A percentile compares a stretch with the other conserved stretches of the same genome.
These are phyloP conservation scores for Pelargonium citronellum DNA, from an alignment of 441 rosid genomes.

Conservation along the genomic window DNA sequence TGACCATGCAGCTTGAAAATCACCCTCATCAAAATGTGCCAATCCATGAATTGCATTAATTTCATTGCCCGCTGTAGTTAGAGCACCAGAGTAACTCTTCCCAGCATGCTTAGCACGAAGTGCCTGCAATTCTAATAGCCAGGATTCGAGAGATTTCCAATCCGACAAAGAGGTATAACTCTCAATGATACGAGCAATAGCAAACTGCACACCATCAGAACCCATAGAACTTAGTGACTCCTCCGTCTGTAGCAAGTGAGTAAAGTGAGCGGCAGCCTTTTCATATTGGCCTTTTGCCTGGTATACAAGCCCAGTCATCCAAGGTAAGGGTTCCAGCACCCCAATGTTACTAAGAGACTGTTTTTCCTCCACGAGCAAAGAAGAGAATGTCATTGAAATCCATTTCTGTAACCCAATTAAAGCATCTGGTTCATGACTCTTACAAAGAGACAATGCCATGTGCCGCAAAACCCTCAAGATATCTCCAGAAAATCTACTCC, in stretches of 20 bases:
- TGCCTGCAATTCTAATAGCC: slow-evolving; percentile 80
- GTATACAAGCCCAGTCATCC: slow-evolving; percentile 84
- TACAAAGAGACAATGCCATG: slow-evolving; percentile 75
- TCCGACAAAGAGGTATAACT: slow-evolving; percentile 83
- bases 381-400: slow-evolving; percentile 64
- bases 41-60: slow-evolving; percentile 86
- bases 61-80: slow-evolving; percentile 94
- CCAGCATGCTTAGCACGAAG: slow-evolving; percentile 96
- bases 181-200: slow-evolving; percentile 82
- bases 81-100: slow-evolving; percentile 88
- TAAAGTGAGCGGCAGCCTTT: slow-evolving; percentile 76
- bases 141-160: slow-evolving; percentile 83
- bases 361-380: slow-evolving; percentile 63
- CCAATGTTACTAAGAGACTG: slow-evolving; percentile 41
- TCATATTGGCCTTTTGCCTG: slow-evolving; percentile 90
- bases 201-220: slow-evolving; percentile 85
- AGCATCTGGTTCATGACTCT: slow-evolving; percentile 67
- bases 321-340: slow-evolving; percentile 41
- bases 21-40: slow-evolving; percentile 88
- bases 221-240: slow-evolving; percentile 78
- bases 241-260: slow-evolving; percentile 75
- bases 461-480: slow-evolving; percentile 60
- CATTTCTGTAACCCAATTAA: slow-evolving; percentile 79
- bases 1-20: slow-evolving; percentile 82
- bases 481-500: slow-evolving; percentile 58